phyloP scores from a whole-genome alignment of 1,139 yeast genomes.

The Debaryomyces fabryi region DNA sequence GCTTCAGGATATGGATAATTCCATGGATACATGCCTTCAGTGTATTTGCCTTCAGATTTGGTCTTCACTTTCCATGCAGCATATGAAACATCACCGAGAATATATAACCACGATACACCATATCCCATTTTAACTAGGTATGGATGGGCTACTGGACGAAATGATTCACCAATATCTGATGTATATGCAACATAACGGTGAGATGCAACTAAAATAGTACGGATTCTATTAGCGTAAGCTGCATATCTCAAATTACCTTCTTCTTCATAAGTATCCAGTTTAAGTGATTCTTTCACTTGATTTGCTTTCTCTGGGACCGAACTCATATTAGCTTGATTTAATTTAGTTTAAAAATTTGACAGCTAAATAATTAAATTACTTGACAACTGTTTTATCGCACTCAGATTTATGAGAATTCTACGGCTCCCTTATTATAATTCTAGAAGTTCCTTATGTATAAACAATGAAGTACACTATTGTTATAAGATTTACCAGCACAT shows the following conservation, averaged over 20 bases:
- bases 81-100: conserved; percentile 76
- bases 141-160: conserved; percentile 83
- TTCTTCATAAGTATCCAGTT: conserved; percentile 16
- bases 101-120: conserved; percentile 76
- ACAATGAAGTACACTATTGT: conserved; percentile 25
- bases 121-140: conserved; percentile 64
- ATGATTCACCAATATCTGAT: conserved; percentile 88
- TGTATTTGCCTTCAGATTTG: conserved; percentile 66
- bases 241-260: conserved; percentile 71
- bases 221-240: conserved; percentile 74
- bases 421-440: neutral
- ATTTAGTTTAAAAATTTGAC: neutral
- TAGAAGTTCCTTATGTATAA: neutral
- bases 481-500: conserved; percentile 37
- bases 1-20: conserved; percentile 47
- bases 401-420: neutral
- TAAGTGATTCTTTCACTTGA: conserved; percentile 13
- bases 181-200: conserved; percentile 87
- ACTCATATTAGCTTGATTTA: neutral
- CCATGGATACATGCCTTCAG: conserved; percentile 73
- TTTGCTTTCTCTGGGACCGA: conserved; percentile 4
- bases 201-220: conserved; percentile 73
- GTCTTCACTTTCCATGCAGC: conserved; percentile 76
- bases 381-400: neutral
- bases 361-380: neutral